phyloP scores from a whole-genome alignment of 352 stramenopile species.

The Pythium scleroteichum region DNA sequence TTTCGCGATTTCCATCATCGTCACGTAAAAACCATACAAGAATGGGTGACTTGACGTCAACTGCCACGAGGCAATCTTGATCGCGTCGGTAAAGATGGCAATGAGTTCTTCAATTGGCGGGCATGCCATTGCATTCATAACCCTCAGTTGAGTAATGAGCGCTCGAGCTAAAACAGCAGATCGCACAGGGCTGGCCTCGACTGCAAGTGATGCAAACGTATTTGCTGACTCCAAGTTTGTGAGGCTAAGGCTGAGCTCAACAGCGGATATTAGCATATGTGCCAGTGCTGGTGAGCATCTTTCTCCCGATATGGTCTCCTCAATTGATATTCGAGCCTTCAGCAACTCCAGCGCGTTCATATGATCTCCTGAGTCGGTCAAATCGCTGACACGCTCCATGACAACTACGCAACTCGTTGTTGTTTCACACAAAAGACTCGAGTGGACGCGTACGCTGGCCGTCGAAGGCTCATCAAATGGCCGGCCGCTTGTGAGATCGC shows the following conservation, averaged over 20 bases:
- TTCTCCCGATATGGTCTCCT: background rate
- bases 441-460: background rate
- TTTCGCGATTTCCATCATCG: slow-evolving; percentile 46
- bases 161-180: slow-evolving; percentile 7
- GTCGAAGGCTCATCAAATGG: background rate
- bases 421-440: slow-evolving; percentile 5
- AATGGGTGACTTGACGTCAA: slow-evolving; percentile 40
- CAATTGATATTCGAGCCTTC: slow-evolving; percentile 8
- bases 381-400: background rate
- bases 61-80: slow-evolving; percentile 40
- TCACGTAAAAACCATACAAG: slow-evolving; percentile 45
- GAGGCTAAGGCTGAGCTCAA: slow-evolving; percentile 35
- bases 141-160: slow-evolving; percentile 38
- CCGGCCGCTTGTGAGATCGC: slow-evolving; percentile 18
- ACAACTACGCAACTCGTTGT: background rate
- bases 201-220: slow-evolving; percentile 8
- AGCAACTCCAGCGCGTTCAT: background rate
- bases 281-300: background rate
- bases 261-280: background rate
- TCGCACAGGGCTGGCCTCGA: background rate
- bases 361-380: background rate
- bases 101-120: slow-evolving; percentile 20
- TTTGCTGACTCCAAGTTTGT: slow-evolving; percentile 14
- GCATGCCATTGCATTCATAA: slow-evolving; percentile 22
- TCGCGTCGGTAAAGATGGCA: slow-evolving; percentile 29